Evolutionary conservation across 108 stramenopile species (phyloP), one percentile per base, ranked within the genome.

Genomic region (Nannochloropsis salina): DNA sequence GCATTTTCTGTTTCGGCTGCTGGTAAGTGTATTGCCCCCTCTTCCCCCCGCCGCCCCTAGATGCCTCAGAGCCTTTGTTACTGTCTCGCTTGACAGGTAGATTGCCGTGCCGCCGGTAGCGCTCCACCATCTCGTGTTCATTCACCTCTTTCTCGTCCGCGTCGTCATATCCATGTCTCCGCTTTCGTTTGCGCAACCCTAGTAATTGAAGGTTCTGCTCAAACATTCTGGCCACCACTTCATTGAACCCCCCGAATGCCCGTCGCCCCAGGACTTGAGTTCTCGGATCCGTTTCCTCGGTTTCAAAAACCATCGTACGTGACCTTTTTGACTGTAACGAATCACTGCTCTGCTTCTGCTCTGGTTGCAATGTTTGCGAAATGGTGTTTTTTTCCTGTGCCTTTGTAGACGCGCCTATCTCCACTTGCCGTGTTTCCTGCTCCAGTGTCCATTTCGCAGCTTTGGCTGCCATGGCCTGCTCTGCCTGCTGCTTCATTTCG

Each of bases 181-280:
- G 61, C 61, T 74, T 74, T n/a, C n/a, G 1, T 74, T 74, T 74
- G 61, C 61, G 20, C 61, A 74, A 74, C 15, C 61, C 61, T 3
- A 74, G 61, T n/a, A 74, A n/a, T n/a, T 74, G 61, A n/a, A n/a
- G 20, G 8, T 74, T 74, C n/a, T 74, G 61, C 61, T 74, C 61
- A 15, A 15, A 74, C 61, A 74, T 74, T n/a, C 61, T 74, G 20
- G 61, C 61, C 61, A 74, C 61, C 61, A 74, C n/a, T 15, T 74
- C 61, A n/a, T 74, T 74, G n/a, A 74, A 74, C 61, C 61, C 61
- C n/a, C 61, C 61, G 61, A 74, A 74, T 3, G 61, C 61, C 15
- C 61, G 61, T 74, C 61, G 61, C n/a, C 61, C 61, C n/a, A 74
- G 61, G 20, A 74, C 61, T 74, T 74, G 61, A 15, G n/a, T 74